A percentile compares a stretch with the other conserved stretches of the same genome.
phyloP scores from a whole-genome alignment of 352 stramenopile genomes.

The Globisporangium apiculatum region DNA sequence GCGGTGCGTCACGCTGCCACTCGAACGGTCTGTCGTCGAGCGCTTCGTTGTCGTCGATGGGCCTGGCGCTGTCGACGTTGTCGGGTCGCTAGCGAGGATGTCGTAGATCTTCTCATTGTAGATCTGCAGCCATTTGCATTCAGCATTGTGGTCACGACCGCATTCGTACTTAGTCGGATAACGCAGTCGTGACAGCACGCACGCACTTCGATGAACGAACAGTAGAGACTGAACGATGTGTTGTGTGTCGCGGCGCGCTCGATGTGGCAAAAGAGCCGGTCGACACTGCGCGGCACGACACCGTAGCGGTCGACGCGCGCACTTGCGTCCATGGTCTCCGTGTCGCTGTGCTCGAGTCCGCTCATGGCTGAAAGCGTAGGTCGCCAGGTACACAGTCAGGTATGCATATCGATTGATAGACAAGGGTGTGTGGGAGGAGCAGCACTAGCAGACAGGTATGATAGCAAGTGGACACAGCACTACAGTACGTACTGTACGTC shows the following conservation, averaged over 20 bases:
- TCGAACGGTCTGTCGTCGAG: slow-evolving; percentile 5
- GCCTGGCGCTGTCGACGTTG: neutral
- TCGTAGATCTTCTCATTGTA: slow-evolving; percentile 81
- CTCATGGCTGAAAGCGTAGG: slow-evolving; percentile 40
- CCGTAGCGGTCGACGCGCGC: slow-evolving; percentile 15
- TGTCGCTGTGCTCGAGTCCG: slow-evolving; percentile 25
- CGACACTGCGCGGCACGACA: slow-evolving; percentile 49
- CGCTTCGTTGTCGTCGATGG: slow-evolving; percentile 4
- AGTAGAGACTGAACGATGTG: slow-evolving; percentile 46
- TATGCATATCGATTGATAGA: too few species aligned
- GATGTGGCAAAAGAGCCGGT: slow-evolving; percentile 45
- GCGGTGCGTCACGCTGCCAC: slow-evolving; percentile 19
- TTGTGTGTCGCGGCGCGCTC: slow-evolving; percentile 12
- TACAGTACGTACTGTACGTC: slow-evolving; percentile 40
- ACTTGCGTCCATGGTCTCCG: slow-evolving; percentile 1
- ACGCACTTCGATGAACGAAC: slow-evolving; percentile 58
- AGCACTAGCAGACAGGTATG: neutral
- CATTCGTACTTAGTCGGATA: too few species aligned
- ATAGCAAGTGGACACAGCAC: neutral
- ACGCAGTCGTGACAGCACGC: too few species aligned
- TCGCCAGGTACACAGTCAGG: too few species aligned
- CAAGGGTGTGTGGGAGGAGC: too few species aligned
- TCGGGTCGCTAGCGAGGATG: slow-evolving; percentile 32
- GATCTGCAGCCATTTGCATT: slow-evolving; percentile 26
- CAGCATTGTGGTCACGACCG: neutral